phyloP scores from a whole-genome alignment of 1,284 basidiomycete species.

The Coniferiporia weirii region DNA sequence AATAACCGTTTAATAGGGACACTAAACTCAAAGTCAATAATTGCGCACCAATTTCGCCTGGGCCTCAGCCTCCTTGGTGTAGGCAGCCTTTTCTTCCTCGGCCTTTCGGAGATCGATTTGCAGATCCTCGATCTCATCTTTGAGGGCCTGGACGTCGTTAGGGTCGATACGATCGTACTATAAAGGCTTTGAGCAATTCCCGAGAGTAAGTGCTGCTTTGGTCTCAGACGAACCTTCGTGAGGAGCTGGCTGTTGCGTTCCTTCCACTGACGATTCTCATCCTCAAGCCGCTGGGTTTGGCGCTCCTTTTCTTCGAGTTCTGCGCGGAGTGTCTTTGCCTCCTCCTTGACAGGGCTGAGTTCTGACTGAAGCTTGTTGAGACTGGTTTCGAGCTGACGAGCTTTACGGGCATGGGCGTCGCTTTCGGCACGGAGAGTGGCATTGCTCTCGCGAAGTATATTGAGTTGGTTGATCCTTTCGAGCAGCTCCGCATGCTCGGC shows the following conservation, averaged over 20 bases:
- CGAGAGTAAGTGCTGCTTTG: neutral
- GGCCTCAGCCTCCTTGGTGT: slow-evolving; percentile 35
- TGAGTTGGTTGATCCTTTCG: slow-evolving; percentile 84
- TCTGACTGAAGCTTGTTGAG: slow-evolving; percentile 57
- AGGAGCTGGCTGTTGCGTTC: slow-evolving; percentile 77
- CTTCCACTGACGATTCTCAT: slow-evolving; percentile 82
- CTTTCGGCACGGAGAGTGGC: slow-evolving; percentile 76
- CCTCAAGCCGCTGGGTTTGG: slow-evolving; percentile 70
- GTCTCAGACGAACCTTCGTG: slow-evolving; percentile 51
- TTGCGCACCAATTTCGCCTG: slow-evolving; percentile 27
- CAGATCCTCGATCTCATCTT: slow-evolving; percentile 62
- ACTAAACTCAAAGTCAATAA: slow-evolving; percentile 25
- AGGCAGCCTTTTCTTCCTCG: slow-evolving; percentile 27
- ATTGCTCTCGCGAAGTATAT: slow-evolving; percentile 85
- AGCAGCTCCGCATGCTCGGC: slow-evolving; percentile 81
- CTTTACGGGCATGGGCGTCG: slow-evolving; percentile 60
- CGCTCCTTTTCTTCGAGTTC: slow-evolving; percentile 69
- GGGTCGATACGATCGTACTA: slow-evolving; percentile 88
- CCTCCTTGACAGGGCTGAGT: slow-evolving; percentile 73
- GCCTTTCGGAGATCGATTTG: slow-evolving; percentile 28
- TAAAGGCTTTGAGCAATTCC: slow-evolving; percentile 1
- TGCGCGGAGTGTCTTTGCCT: slow-evolving; percentile 61
- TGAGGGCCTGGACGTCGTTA: slow-evolving; percentile 78
- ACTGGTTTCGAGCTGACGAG: slow-evolving; percentile 59
- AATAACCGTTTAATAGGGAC: neutral